A percentile compares a stretch with the other conserved stretches of the same genome.
Conservation (phyloP, 305 asterid species). For the Fraxinus floribunda region DNA sequence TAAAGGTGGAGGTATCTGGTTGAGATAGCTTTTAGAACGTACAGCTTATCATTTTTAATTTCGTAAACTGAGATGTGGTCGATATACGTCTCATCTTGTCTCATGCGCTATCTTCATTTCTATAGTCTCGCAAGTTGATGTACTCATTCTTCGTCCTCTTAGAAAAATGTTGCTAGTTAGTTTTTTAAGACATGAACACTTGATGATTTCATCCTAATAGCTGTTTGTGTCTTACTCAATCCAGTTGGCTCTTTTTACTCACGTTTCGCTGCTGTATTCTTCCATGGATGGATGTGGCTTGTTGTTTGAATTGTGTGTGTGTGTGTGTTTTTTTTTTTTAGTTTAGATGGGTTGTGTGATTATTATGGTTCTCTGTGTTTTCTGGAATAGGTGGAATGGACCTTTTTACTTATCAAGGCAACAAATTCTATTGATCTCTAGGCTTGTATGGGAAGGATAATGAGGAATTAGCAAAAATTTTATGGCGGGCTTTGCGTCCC, state of each 20-base stretch:
- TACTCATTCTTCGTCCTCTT: background rate
- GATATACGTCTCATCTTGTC: background rate
- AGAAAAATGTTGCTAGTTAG: constrained; percentile 1
- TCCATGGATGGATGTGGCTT: background rate
- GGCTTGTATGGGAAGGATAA: background rate
- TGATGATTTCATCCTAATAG: constrained; percentile 16
- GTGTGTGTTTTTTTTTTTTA: background rate
- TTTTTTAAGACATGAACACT: constrained; percentile 6
- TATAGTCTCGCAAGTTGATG: constrained; percentile 12
- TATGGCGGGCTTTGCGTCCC: background rate
- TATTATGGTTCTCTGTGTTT: background rate
- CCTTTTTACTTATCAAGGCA: background rate
- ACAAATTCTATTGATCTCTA: background rate
- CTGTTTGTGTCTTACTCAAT: constrained; percentile 3
- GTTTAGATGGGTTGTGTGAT: constrained; percentile 1
- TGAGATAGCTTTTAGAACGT: constrained; percentile 3
- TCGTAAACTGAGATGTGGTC: background rate
- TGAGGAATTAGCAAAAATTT: background rate
- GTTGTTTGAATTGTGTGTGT: background rate
- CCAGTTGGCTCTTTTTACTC: background rate
- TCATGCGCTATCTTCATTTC: background rate
- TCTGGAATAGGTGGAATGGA: constrained; percentile 6
- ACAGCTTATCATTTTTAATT: constrained; percentile 1
- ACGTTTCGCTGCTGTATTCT: background rate
- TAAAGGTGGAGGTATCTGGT: background rate